These are phyloP conservation scores for Solanum dulcamara DNA, from an alignment of 257 asterid species.

Conservation along the genomic window DNA sequence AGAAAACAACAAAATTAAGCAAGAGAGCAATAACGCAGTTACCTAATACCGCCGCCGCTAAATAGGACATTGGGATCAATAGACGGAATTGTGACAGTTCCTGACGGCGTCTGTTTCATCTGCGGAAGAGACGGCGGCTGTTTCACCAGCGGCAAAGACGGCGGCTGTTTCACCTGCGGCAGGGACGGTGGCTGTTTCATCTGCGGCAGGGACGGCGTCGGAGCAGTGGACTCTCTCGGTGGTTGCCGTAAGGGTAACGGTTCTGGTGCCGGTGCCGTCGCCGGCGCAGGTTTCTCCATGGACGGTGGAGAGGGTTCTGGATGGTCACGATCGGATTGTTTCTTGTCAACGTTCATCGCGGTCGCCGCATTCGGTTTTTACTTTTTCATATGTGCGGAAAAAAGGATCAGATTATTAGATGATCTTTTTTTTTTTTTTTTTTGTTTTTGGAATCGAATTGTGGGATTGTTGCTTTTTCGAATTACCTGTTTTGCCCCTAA, in stretches of 20 bases:
- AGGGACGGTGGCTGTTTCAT: not conserved
- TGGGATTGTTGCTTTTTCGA: not conserved
- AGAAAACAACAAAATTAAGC: not conserved
- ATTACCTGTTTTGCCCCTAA: not conserved
- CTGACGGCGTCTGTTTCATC: not conserved
- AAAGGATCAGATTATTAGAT: not conserved
- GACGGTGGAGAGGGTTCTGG: not conserved
- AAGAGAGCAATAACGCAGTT: not conserved
- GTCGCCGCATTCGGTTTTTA: slow-evolving; percentile 5
- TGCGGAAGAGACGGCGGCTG: not conserved
- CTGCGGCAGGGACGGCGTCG: not conserved
- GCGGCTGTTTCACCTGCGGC: not conserved
- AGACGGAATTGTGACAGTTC: slow-evolving; percentile 15
- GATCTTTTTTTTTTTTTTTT: not conserved
- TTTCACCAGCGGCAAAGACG: not conserved
- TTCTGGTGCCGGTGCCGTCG: slow-evolving; percentile 2
- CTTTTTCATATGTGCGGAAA: not conserved
- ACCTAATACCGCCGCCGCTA: slow-evolving; percentile 69
- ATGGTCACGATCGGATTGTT: not conserved
- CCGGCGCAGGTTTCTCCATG: not conserved
- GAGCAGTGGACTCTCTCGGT: not conserved
- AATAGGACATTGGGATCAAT: slow-evolving; percentile 29
- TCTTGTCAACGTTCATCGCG: slow-evolving; percentile 5
- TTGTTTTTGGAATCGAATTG: not conserved
- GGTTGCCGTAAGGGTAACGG: slow-evolving; percentile 2